Evolutionary conservation across 306 rosid species (phyloP).

Genomic region (Acacia acuminata): DNA sequence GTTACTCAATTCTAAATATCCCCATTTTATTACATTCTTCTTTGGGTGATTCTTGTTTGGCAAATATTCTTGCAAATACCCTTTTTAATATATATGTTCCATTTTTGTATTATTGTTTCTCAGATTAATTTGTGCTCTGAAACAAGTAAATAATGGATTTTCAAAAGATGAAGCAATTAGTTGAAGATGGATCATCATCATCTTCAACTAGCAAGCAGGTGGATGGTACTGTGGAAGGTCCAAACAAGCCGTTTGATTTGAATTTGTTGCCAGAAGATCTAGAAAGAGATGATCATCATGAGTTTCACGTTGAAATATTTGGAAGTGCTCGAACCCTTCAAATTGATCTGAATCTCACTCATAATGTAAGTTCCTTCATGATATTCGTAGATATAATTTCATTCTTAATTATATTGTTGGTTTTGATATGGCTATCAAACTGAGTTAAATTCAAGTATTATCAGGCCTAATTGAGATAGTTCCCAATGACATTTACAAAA

Average conservation of each 20-base stretch:
- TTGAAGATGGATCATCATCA: neutral
- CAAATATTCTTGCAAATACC: neutral
- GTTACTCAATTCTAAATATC: neutral
- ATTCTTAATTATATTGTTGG: neutral
- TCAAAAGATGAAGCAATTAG: neutral
- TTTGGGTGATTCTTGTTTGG: neutral
- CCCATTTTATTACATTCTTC: neutral
- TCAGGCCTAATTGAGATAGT: accelerated
- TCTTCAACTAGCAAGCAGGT: neutral
- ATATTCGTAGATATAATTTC: neutral
- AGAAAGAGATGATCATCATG: neutral
- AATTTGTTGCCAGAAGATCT: constrained; percentile 10
- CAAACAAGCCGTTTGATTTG: constrained; percentile 24
- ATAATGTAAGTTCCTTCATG: constrained; percentile 20
- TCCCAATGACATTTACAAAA: no score
- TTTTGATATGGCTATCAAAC: no score
- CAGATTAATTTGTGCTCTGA: neutral
- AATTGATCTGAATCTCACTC: neutral
- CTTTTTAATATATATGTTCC: neutral
- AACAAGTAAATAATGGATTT: neutral
- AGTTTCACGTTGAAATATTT: neutral
- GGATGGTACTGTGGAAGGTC: neutral
- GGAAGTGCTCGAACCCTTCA: neutral
- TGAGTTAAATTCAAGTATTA: no score
- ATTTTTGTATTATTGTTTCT: neutral